Evolutionary conservation across 148 eudicot genomes (phyloP).

Genomic region (Diospyros kaki): DNA sequence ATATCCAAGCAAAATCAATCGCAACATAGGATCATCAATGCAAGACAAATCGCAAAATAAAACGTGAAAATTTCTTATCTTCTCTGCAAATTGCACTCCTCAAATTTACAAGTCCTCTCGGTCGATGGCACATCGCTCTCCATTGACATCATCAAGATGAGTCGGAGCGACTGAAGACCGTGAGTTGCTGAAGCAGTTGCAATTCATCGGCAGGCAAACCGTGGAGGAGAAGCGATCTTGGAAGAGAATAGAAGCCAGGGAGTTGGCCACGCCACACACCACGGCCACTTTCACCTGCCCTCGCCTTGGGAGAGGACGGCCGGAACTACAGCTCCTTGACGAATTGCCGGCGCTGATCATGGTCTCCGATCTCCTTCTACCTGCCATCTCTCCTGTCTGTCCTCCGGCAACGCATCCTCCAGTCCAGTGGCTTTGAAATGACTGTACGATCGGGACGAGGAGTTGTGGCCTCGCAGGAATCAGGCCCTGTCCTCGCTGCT

Average conservation of each 20-base stretch:
- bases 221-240: not conserved
- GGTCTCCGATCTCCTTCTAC: conserved; percentile 9
- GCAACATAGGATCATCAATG: too few species aligned
- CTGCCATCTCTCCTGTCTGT: conserved; percentile 12
- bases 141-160: too few species aligned
- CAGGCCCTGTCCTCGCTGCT: too few species aligned
- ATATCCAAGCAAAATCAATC: too few species aligned
- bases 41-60: too few species aligned
- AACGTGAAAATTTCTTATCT: too few species aligned
- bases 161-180: too few species aligned
- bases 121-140: too few species aligned
- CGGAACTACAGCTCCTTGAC: conserved; percentile 7
- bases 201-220: not conserved
- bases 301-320: conserved; percentile 33
- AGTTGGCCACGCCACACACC: conserved; percentile 26
- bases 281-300: conserved; percentile 35
- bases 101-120: too few species aligned
- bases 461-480: too few species aligned
- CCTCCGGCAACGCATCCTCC: not conserved
- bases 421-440: not conserved
- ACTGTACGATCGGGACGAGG: not conserved
- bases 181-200: too few species aligned
- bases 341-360: conserved; percentile 14
- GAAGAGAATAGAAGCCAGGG: conserved; percentile 14
- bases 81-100: too few species aligned